Evolutionary conservation across 495 filamentous ascomycete species (phyloP).

Genomic region (Aspergillus leporis): DNA sequence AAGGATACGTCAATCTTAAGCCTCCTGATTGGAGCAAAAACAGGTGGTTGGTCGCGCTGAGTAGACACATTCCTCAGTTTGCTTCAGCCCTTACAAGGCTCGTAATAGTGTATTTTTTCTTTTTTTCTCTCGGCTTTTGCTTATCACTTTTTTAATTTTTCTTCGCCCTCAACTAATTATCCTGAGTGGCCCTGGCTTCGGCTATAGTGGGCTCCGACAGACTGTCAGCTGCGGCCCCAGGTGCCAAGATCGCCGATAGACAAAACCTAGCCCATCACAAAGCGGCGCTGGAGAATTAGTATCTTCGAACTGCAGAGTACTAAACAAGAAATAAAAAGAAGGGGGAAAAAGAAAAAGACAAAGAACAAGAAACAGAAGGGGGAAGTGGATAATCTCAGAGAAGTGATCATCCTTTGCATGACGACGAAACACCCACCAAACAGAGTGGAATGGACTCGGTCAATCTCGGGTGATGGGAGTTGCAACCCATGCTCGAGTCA

Average conservation of each 20-base stretch:
- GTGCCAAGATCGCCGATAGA: slow-evolving; percentile 7
- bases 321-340: not conserved
- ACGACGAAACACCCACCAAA: not conserved
- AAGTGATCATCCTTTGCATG: not conserved
- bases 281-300: not conserved
- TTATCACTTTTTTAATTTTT: not conserved
- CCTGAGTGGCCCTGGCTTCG: not conserved
- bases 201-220: not conserved
- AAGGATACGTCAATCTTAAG: slow-evolving; percentile 29
- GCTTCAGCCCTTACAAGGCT: not conserved
- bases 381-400: not conserved
- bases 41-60: slow-evolving; percentile 10
- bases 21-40: slow-evolving; percentile 2
- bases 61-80: slow-evolving; percentile 10
- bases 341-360: not conserved
- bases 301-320: not conserved
- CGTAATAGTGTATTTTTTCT: slow-evolving; percentile 1
- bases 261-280: not conserved
- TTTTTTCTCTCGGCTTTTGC: not conserved
- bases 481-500: not conserved
- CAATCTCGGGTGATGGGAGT: not conserved
- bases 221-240: slow-evolving; percentile 18
- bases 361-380: not conserved
- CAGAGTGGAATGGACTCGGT: not conserved
- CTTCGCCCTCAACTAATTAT: too few species aligned